Evolutionary conservation across 192 early-diverging fungal genomes (phyloP), one percentile per base, ranked within the genome.

Genomic region (Coemansia guatemalensis): DNA sequence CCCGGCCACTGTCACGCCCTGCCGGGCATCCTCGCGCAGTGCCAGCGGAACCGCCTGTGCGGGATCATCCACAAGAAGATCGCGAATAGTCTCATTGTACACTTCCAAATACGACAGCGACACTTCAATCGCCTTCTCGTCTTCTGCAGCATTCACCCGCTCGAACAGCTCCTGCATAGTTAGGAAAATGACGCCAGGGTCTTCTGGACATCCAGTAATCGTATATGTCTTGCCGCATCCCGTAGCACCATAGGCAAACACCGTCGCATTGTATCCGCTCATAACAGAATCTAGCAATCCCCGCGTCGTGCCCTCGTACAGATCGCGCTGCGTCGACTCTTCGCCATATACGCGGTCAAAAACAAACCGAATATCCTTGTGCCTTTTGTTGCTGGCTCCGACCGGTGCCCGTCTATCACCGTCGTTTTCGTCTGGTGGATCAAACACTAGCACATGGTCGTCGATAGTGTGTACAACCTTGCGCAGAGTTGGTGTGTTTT

Each of bases 11-110:
- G 86, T 78, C 11, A 93, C 84, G 14, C 87, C 78, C 30, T 76
- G 75, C 18, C 68, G 51, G 8, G 87, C 84, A 62, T 94, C 93
- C 62, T 95, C 93, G 41, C 91, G 83, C 50, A 95, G 67, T 22
- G 90, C 88, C 69, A 95, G 65, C 5, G 74, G 54, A 2, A 33
- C 20, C 18, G 63, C 47, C 11, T 44, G 14, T 3, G 20, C n/a
- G 12, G 52, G 52, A 21, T 84, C 84, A 0, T 79, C 73, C 48
- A 59, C 69, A 64, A 92, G 70, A 48, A 99, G 69, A 67, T 99
- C 97, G 9, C 88, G 86, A 51, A 99, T 91, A 2, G 83, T 90
- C 72, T 97, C 95, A 65, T 97, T 97, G 78, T 99, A 99, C 27
- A 99, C 96, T 66, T 99, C 97, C 64, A 98, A 62, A 69, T 98